These are phyloP conservation scores for Malus fusca DNA, from an alignment of 306 rosid species.

Conservation along the genomic window DNA sequence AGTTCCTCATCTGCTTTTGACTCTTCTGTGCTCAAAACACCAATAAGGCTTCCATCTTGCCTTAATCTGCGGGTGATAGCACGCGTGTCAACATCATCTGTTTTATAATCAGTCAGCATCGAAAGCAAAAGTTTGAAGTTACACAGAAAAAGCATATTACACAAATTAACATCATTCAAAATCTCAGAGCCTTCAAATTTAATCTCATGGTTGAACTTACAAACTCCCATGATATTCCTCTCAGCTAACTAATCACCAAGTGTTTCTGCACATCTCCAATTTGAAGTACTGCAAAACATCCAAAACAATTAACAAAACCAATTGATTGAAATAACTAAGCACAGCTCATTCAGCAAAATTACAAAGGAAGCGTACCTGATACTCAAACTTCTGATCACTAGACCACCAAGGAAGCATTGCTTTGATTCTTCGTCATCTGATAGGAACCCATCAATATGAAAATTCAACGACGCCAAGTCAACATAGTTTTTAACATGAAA, in stretches of 20 bases:
- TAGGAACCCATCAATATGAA: constrained; percentile 2
- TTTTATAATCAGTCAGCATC: constrained; percentile 22
- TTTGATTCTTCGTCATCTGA: constrained; percentile 84
- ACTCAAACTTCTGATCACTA: constrained; percentile 78
- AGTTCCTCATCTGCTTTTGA: constrained; percentile 75
- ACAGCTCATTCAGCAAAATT: constrained; percentile 8
- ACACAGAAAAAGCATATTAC: neutral
- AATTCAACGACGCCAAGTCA: constrained; percentile 3
- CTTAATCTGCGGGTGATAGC: constrained; percentile 87
- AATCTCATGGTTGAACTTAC: constrained; percentile 38
- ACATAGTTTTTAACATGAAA: neutral
- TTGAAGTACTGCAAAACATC: constrained; percentile 59
- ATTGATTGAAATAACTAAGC: neutral
- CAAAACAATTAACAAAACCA: constrained; percentile 10
- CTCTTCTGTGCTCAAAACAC: constrained; percentile 82
- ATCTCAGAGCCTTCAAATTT: neutral
- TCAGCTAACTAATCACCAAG: constrained; percentile 68
- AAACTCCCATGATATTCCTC: constrained; percentile 92
- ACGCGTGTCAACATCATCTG: constrained; percentile 94
- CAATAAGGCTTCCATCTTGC: constrained; percentile 92
- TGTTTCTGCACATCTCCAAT: constrained; percentile 69
- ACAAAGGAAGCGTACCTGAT: constrained; percentile 39
- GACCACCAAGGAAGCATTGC: constrained; percentile 78
- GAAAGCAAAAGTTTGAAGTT: neutral
- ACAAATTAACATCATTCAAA: neutral